phyloP scores from a whole-genome alignment of 495 filamentous ascomycete genomes.

The Venustampulla echinocandica region DNA sequence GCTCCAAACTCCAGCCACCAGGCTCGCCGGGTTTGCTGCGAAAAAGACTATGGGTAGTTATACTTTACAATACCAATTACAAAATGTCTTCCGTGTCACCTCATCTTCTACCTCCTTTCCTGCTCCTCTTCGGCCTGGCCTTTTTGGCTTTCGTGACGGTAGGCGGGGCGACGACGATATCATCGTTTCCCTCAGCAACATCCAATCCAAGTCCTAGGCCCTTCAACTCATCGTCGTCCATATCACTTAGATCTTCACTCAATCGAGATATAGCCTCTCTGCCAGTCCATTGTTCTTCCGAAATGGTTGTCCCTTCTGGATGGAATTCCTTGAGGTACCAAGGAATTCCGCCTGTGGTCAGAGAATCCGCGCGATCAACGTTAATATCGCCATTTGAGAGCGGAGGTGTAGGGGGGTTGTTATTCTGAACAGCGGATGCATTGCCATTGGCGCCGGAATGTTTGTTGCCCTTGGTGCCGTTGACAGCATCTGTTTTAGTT shows the following conservation, averaged over 20 bases:
- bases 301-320: constrained; percentile 63
- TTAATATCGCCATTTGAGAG: constrained; percentile 25
- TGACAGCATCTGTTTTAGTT: constrained; percentile 13
- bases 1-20: too few relatives aligned
- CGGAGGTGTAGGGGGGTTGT: constrained; percentile 33
- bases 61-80: constrained; percentile 21
- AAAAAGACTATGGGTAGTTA: too few relatives aligned
- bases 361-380: constrained; percentile 31
- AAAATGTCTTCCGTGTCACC: not conserved
- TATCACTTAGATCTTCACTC: constrained; percentile 79
- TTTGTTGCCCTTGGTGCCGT: constrained; percentile 29
- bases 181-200: not conserved
- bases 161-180: not conserved
- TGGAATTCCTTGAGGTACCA: constrained; percentile 87
- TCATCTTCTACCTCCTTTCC: constrained; percentile 6
- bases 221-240: constrained; percentile 79
- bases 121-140: constrained; percentile 18
- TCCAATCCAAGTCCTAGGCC: constrained; percentile 49
- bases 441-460: constrained; percentile 43
- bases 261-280: constrained; percentile 65
- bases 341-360: constrained; percentile 67
- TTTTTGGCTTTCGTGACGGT: constrained; percentile 20
- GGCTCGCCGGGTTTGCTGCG: too few relatives aligned
- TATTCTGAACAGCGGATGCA: constrained; percentile 20
- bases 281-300: constrained; percentile 42